A percentile compares a stretch with the other conserved stretches of the same genome.
Conservation (phyloP, 1,284 basidiomycete genomes). For the Takashimella koratensis region DNA sequence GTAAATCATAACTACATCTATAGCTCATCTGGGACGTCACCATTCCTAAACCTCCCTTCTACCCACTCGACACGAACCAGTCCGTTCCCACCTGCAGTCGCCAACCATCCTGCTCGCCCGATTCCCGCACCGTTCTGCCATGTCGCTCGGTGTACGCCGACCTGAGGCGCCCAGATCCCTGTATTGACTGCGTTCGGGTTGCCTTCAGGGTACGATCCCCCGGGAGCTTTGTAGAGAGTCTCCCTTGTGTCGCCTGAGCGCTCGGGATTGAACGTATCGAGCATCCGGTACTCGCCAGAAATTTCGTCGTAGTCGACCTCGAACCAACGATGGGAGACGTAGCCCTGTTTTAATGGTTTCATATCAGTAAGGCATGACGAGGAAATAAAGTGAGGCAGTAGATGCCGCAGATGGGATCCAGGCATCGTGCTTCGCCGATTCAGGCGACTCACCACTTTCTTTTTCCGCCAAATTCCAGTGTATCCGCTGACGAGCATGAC, state of each 20-base stretch:
- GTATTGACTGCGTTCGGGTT: constrained; percentile 25
- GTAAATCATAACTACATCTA: too few species aligned
- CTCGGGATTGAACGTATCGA: constrained; percentile 74
- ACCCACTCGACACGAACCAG: constrained; percentile 77
- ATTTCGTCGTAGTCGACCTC: constrained; percentile 78
- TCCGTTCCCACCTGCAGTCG: constrained; percentile 74
- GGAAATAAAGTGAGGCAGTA: not conserved
- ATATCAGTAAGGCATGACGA: too few species aligned
- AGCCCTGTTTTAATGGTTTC: too few species aligned
- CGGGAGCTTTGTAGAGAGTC: constrained; percentile 15
- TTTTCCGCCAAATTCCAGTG: constrained; percentile 25
- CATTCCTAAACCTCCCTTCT: constrained; percentile 62
- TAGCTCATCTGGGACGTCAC: constrained; percentile 41
- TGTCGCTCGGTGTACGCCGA: constrained; percentile 66
- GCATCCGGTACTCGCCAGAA: constrained; percentile 69
- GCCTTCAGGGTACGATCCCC: constrained; percentile 4
- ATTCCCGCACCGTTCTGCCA: constrained; percentile 78
- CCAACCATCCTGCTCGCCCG: constrained; percentile 62
- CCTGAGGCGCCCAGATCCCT: constrained; percentile 70
- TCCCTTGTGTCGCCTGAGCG: constrained; percentile 32
- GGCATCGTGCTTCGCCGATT: too few species aligned
- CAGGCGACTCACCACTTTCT: constrained; percentile 20
- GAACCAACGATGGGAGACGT: constrained; percentile 72
- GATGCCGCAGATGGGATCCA: too few species aligned
- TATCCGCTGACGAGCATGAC: constrained; percentile 45